Percentiles rank a stretch among this genome's conserved stretches.
Conservation (phyloP, 768 basidiomycete genomes). For the Gyrodon lividus region DNA sequence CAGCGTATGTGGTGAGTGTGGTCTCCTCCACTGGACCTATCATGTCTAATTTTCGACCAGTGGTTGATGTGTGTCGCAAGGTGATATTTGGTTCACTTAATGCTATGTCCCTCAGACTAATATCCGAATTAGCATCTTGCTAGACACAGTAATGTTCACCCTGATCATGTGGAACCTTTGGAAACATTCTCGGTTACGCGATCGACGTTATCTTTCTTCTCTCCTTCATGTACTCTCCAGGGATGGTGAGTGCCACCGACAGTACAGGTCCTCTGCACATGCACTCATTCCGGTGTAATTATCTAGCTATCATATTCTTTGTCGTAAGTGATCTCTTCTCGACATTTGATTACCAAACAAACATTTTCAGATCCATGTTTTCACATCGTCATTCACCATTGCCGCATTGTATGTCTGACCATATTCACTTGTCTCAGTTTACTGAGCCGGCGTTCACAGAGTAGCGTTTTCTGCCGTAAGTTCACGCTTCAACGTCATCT, state of each 20-base stretch:
- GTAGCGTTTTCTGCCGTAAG: background rate
- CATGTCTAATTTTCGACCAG: background rate
- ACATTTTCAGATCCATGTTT: background rate
- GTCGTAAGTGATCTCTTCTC: background rate
- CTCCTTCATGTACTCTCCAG: slow-evolving; percentile 1
- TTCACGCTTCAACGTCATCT: background rate
- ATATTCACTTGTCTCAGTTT: background rate
- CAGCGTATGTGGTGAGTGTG: background rate
- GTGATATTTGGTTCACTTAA: background rate
- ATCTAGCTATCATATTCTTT: background rate
- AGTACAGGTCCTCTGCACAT: background rate
- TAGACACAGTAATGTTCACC: slow-evolving; percentile 1
- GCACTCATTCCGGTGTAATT: background rate
- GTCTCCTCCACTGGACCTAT: background rate
- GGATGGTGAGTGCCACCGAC: slow-evolving; percentile 3
- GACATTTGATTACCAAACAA: background rate
- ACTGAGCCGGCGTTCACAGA: background rate
- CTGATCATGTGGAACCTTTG: slow-evolving; percentile 9
- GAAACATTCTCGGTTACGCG: background rate
- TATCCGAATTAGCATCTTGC: background rate
- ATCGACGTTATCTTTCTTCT: background rate
- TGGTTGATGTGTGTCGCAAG: slow-evolving; percentile 1
- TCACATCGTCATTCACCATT: background rate
- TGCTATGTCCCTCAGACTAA: background rate
- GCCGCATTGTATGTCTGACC: background rate